phyloP scores from a whole-genome alignment of 225 moss, liverwort and hornwort genomes.

The Lunularia cruciata region DNA sequence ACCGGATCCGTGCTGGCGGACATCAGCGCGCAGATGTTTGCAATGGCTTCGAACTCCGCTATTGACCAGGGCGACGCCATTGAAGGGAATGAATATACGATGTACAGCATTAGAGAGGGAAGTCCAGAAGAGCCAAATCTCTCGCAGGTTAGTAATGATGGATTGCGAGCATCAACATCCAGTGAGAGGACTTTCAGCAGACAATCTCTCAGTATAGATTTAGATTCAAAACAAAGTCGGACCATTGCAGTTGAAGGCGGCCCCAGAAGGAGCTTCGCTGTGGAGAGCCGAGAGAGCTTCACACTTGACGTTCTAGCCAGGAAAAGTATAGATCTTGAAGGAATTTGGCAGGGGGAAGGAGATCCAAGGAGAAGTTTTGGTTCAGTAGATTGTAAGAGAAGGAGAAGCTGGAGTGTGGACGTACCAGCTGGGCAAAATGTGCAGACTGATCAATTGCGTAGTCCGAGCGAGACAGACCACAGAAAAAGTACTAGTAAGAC shows the following conservation, averaged over 20 bases:
- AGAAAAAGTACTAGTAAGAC: conserved; percentile 3
- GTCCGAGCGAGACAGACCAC: neutral
- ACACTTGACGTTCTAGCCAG: neutral
- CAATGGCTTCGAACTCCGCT: too few relatives aligned
- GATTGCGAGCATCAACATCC: neutral
- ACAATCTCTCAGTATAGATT: neutral
- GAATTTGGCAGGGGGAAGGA: conserved; percentile 11
- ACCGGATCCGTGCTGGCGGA: too few relatives aligned
- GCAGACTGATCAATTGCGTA: neutral
- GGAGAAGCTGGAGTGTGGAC: conserved; percentile 14
- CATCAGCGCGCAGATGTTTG: too few relatives aligned
- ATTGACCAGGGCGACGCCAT: too few relatives aligned
- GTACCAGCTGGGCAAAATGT: neutral
- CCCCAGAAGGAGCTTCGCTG: neutral
- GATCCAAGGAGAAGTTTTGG: conserved; percentile 1
- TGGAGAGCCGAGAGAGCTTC: neutral
- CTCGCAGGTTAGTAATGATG: neutral
- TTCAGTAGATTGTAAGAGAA: neutral
- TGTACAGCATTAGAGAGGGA: too few relatives aligned
- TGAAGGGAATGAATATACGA: too few relatives aligned
- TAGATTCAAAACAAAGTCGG: conserved; percentile 1
- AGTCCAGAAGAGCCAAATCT: neutral
- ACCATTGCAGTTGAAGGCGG: neutral
- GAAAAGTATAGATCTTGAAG: conserved; percentile 13
- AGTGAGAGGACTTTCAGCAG: neutral